Evolutionary conservation across 2,329 filamentous ascomycete genomes (phyloP).

Genomic region (Trichoderma koningiopsis): DNA sequence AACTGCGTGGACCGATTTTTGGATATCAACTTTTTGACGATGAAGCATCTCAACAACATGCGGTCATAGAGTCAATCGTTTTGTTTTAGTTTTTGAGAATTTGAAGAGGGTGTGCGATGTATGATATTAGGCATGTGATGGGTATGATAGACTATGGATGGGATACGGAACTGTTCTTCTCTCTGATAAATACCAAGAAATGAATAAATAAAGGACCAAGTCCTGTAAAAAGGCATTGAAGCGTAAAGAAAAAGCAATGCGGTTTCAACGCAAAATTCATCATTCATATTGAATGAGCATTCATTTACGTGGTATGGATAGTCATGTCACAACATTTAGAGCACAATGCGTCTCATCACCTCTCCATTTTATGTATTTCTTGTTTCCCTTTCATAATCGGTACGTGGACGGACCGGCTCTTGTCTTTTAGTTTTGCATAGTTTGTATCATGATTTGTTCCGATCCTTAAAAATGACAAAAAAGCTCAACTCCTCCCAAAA

Average conservation of each 20-base stretch:
- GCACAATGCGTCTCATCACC: not conserved
- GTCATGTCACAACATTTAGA: not conserved
- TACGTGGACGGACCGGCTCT: conserved; percentile 22
- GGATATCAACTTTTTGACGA: conserved; percentile 82
- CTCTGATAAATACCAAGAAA: not conserved
- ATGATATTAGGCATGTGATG: not conserved
- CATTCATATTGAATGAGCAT: too few species aligned
- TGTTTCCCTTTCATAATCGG: conserved; percentile 1
- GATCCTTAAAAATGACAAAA: conserved; percentile 41
- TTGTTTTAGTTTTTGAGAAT: not conserved
- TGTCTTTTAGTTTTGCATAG: conserved; percentile 28
- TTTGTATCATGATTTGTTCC: conserved; percentile 37
- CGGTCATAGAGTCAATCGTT: conserved; percentile 36
- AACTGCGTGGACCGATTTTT: conserved; percentile 96
- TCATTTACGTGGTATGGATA: not conserved
- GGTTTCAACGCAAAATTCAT: not conserved
- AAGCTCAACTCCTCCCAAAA: conserved; percentile 37
- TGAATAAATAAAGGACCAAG: not conserved
- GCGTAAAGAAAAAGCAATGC: not conserved
- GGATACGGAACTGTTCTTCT: not conserved
- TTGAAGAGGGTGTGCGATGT: not conserved
- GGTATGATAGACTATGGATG: not conserved
- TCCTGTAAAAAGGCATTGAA: not conserved
- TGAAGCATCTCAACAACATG: conserved; percentile 76
- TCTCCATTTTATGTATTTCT: conserved; percentile 16